A percentile compares a stretch with the other conserved stretches of the same genome.
phyloP scores from a whole-genome alignment of 306 rosid species.

The Sophora flavescens region DNA sequence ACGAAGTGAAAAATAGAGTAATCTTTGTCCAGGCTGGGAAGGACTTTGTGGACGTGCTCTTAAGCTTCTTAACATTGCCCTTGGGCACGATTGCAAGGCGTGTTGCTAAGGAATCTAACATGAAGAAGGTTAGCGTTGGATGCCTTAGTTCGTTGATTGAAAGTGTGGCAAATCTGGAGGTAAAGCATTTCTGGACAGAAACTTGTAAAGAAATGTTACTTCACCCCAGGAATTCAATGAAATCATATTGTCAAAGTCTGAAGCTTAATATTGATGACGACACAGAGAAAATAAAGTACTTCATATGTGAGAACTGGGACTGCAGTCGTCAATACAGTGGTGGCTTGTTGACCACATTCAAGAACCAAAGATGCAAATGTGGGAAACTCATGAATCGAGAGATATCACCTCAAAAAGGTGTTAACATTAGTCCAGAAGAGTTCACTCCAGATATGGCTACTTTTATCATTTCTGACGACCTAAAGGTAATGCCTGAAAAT shows the following conservation, averaged over 20 bases:
- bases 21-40: slow-evolving; percentile 42
- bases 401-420: neutral
- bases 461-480: too few relatives aligned
- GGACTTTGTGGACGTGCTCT: slow-evolving; percentile 21
- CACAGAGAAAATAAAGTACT: too few relatives aligned
- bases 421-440: neutral
- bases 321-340: neutral
- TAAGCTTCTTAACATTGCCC: slow-evolving; percentile 40
- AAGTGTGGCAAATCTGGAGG: neutral
- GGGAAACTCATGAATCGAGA: neutral
- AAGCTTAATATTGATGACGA: too few relatives aligned
- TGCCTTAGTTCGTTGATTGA: slow-evolving; percentile 3
- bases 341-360: neutral
- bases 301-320: too few relatives aligned
- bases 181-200: neutral
- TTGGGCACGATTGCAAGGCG: slow-evolving; percentile 28
- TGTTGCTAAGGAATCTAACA: neutral
- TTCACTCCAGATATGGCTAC: too few relatives aligned
- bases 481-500: too few relatives aligned
- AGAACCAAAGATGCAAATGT: neutral
- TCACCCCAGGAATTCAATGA: too few relatives aligned
- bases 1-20: neutral
- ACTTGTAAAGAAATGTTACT: too few relatives aligned
- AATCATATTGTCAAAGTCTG: too few relatives aligned
- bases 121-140: neutral